A percentile compares a stretch with the other conserved stretches of the same genome.
Conservation (phyloP, 306 rosid genomes). For the Malus fusca region DNA sequence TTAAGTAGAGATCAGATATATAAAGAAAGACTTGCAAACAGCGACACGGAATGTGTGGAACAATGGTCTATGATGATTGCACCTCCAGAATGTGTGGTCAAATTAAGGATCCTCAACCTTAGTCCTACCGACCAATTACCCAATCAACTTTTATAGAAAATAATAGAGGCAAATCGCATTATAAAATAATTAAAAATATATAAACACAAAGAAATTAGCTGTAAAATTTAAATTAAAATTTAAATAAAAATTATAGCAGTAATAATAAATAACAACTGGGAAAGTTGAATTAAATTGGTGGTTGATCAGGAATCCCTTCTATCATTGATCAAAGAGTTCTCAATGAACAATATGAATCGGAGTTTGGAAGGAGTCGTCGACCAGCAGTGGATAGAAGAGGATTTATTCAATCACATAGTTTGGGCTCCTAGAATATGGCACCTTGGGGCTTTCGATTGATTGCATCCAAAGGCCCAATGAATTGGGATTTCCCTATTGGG, state of each 20-base stretch:
- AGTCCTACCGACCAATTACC: neutral
- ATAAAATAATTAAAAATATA: neutral
- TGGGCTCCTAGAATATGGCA: no score
- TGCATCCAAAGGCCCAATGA: no score
- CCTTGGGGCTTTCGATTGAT: no score
- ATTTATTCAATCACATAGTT: no score
- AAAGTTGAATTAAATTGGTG: neutral
- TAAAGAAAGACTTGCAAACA: neutral
- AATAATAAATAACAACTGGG: neutral
- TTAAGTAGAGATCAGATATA: slow-evolving; percentile 15
- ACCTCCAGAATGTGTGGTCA: neutral
- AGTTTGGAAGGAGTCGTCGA: no score
- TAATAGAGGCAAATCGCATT: neutral
- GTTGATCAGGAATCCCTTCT: neutral
- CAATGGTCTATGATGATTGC: neutral
- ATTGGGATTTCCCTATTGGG: no score
- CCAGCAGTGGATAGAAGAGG: no score
- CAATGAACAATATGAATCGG: no score
- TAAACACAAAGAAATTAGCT: neutral
- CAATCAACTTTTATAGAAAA: neutral
- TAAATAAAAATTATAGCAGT: no score
- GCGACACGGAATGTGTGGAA: neutral
- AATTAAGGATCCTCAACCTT: neutral
- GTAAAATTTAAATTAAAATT: neutral
- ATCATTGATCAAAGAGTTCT: no score